Conservation (phyloP, 179 eudicot species). For the Beta macrorhiza region DNA sequence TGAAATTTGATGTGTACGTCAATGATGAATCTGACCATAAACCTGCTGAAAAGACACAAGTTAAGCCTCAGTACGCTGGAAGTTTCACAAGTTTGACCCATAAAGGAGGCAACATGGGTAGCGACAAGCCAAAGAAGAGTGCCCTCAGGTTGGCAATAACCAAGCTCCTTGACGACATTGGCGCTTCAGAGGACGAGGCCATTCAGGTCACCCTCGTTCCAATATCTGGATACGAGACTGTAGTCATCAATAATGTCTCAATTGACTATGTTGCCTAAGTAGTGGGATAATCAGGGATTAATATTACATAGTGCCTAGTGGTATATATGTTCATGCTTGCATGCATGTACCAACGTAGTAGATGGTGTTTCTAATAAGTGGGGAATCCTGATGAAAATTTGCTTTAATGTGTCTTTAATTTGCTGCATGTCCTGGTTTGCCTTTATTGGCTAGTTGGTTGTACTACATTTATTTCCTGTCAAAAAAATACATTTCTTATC, state of each 20-base stretch:
- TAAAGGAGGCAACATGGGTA: not conserved
- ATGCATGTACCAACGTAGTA: too few species aligned
- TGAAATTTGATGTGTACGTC: slow-evolving; percentile 16
- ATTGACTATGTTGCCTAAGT: too few species aligned
- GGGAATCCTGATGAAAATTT: too few species aligned
- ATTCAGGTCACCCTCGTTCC: slow-evolving; percentile 18
- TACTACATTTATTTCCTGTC: too few species aligned
- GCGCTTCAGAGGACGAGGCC: not conserved
- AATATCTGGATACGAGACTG: not conserved
- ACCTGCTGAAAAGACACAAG: not conserved
- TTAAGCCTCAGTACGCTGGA: not conserved
- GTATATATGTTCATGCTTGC: too few species aligned
- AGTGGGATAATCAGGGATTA: too few species aligned
- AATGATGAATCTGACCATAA: not conserved
- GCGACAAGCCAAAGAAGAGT: not conserved
- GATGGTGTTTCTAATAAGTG: too few species aligned
- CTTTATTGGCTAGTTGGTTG: too few species aligned
- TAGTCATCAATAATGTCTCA: not conserved
- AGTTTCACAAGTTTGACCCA: slow-evolving; percentile 14
- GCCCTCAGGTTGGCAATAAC: slow-evolving; percentile 5
- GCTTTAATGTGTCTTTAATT: too few species aligned
- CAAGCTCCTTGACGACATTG: slow-evolving; percentile 7
- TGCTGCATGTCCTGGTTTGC: too few species aligned
- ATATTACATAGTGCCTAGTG: too few species aligned
- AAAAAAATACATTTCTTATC: too few species aligned